Conservation (phyloP, 202 grass and related monocot genomes). For the Setaria viridis region DNA sequence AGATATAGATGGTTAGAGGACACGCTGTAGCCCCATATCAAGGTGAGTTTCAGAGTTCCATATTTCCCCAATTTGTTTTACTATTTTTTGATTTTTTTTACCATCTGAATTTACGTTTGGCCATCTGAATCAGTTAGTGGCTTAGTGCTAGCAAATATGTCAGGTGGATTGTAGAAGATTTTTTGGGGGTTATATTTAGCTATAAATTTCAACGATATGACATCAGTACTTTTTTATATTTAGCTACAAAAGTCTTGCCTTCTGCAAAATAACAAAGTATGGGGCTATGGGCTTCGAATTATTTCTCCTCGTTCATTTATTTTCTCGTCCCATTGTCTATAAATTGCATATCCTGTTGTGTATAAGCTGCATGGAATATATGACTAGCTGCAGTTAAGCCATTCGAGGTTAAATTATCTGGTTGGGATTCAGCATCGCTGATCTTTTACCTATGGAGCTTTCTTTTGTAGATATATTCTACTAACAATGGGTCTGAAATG, state of each 20-base stretch:
- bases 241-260: not conserved
- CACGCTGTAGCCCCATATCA: not conserved
- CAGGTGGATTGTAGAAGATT: constrained; percentile 1
- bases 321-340: not conserved
- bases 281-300: not conserved
- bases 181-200: not conserved
- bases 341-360: not conserved
- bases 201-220: not conserved
- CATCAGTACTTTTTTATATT: constrained; percentile 27
- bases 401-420: not conserved
- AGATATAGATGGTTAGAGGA: constrained; percentile 23
- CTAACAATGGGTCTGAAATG: not conserved
- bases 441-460: not conserved
- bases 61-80: not conserved
- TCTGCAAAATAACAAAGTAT: not conserved
- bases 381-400: not conserved
- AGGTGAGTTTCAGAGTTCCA: constrained; percentile 5
- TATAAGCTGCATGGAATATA: not conserved
- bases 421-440: not conserved
- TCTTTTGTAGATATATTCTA: not conserved
- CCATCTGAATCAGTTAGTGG: not conserved
- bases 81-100: not conserved
- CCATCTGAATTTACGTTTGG: not conserved
- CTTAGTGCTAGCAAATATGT: constrained; percentile 20
- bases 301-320: not conserved